Evolutionary conservation across 148 eudicot species (phyloP), one percentile per base, ranked within the genome.

Genomic region (Fagopyrum esculentum): DNA sequence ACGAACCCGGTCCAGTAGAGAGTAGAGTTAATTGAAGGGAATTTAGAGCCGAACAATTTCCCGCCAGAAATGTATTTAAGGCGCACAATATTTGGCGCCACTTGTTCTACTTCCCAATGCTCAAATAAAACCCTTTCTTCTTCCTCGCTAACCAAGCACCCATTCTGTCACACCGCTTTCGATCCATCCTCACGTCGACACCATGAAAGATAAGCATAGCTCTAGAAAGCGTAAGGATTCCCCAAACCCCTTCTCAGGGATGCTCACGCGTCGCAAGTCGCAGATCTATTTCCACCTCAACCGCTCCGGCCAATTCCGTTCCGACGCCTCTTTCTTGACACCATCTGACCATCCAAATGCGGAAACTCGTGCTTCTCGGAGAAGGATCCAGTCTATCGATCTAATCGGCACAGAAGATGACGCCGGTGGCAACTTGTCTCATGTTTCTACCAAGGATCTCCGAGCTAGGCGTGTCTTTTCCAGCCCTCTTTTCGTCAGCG

Each of bases 391-490:
- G 13, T 59, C 63, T 5, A 13, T 66, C 2, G 11, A 30, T 35
- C 63, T 9, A 2, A 30, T 12, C 17, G 44, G 47, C 35, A 4
- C 7, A 16, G 61, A 30, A 4, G 63, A 5, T 9, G 69, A 0
- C 4, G 49, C 13, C 10, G 77, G 17, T 7, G 79, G 8, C 29
- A 71, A 49, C 16, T 26, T 66, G 47, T 64, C 55, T 40, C 69
- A 50, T 0, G 5, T 68, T 50, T 77, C 73, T 22, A 77, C 77
- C 22, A 84, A 84, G 64, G 87, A 84, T 80, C 87, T 84, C 26
- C 78, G 87, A 46, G 73, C 81, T 9, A 47, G 83, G 64, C 81
- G 87, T 1, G 81, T 84, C 44, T 82, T 84, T 66, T 84, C 85
- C 1, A 12, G 68, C 51, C 86, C 84, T 1, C 48, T 64, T 4